A percentile compares a stretch with the other conserved stretches of the same genome.
Evolutionary conservation across 805 yeast species (phyloP).

Genomic region (Allodekkera sacchari): DNA sequence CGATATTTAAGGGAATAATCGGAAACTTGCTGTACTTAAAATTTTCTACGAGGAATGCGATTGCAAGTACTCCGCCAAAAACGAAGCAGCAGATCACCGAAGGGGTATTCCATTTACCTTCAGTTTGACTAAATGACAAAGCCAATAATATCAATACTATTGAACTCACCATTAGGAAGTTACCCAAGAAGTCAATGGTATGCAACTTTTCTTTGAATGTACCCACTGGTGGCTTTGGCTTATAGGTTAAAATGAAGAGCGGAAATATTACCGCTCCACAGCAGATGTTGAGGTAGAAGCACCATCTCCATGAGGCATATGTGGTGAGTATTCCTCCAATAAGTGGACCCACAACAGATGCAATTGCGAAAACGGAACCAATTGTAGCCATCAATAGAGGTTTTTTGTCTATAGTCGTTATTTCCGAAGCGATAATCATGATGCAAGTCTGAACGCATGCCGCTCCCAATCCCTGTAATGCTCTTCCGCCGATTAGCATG

Average conservation of each 20-base stretch:
- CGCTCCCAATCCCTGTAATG: conserved; percentile 63
- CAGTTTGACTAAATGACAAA: conserved; percentile 46
- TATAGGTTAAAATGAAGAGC: conserved; percentile 31
- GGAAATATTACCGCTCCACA: conserved; percentile 44
- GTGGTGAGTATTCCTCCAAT: conserved; percentile 59
- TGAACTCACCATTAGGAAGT: conserved; percentile 32
- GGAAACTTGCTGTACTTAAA: conserved; percentile 37
- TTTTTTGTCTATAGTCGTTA: conserved; percentile 35
- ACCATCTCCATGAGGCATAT: conserved; percentile 62
- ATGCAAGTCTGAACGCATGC: conserved; percentile 56
- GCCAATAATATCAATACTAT: conserved; percentile 41
- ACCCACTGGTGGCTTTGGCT: conserved; percentile 40
- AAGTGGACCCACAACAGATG: conserved; percentile 53
- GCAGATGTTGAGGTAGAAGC: conserved; percentile 62
- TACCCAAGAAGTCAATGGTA: conserved; percentile 43
- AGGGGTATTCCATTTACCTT: conserved; percentile 46
- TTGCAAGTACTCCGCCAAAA: conserved; percentile 32
- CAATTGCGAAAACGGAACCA: conserved; percentile 37
- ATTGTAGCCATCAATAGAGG: conserved; percentile 31
- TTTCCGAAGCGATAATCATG: conserved; percentile 49
- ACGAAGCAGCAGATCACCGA: conserved; percentile 41
- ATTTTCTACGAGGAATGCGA: conserved; percentile 32
- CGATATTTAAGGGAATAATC: conserved; percentile 35
- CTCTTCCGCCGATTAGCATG: conserved; percentile 64
- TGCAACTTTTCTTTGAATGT: conserved; percentile 28